Evolutionary conservation across 306 rosid genomes (phyloP).

Genomic region (Echinosophora koreensis): DNA sequence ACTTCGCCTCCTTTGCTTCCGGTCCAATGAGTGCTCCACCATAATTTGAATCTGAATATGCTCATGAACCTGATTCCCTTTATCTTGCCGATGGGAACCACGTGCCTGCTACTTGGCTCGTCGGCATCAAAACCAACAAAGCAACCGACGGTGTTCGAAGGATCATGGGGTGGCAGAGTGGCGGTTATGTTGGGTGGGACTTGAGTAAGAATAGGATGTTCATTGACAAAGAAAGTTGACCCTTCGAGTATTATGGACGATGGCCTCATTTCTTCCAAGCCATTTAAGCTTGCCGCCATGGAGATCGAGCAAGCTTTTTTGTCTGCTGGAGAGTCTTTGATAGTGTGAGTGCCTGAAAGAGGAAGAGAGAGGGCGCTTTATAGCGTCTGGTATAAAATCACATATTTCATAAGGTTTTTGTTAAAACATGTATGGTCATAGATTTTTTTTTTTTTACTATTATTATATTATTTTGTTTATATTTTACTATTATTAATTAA

Average conservation of each 20-base stretch:
- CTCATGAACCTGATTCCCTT: slow-evolving; percentile 57
- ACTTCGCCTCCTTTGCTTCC: slow-evolving; percentile 62
- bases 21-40: slow-evolving; percentile 84
- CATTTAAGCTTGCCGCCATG: slow-evolving; percentile 67
- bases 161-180: slow-evolving; percentile 45
- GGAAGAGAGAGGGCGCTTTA: neutral
- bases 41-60: slow-evolving; percentile 76
- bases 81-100: slow-evolving; percentile 62
- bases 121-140: slow-evolving; percentile 68
- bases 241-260: slow-evolving; percentile 51
- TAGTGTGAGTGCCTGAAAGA: too few relatives aligned
- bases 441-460: too few relatives aligned
- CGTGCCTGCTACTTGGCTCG: slow-evolving; percentile 54
- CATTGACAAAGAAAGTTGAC: slow-evolving; percentile 61
- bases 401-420: too few relatives aligned
- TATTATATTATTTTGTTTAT: too few relatives aligned
- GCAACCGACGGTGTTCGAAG: slow-evolving; percentile 47
- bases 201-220: slow-evolving; percentile 61
- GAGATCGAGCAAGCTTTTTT: too few relatives aligned
- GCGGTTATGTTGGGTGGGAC: slow-evolving; percentile 62
- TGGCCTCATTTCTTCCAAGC: slow-evolving; percentile 20
- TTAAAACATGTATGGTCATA: too few relatives aligned
- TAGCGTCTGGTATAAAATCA: neutral
- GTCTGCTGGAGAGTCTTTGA: slow-evolving; percentile 19
- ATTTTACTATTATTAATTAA: too few relatives aligned